Base-by-base conservation (phyloP, 768 basidiomycete genomes). In the Naganishia kalamii region DNA sequence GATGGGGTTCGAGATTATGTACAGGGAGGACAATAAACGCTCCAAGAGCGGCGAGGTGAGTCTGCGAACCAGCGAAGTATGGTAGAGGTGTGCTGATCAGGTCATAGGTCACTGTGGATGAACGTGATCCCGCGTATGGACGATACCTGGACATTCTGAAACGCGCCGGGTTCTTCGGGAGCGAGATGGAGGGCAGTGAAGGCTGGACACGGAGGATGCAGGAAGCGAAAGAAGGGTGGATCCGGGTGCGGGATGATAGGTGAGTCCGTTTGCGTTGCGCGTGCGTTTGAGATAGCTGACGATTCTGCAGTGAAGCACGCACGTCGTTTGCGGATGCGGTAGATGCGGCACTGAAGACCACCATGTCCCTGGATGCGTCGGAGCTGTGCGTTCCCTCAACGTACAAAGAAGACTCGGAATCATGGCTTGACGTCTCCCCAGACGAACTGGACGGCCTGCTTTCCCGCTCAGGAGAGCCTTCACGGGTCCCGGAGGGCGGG, bases 1-100 rank as follows among this genome's bases (percentile, higher is more conserved):
- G 1, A 90, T 90, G 68, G 96, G 96, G 1, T 97, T 97, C 68
- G 96, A 99, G 80, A 99, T 98, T 83, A 83, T 96, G 43, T 97
- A 89, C 75, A 87, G 89, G 74, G 92, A 92, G 74, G 80, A 83
- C 50, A 84, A 84, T 44, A 78, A 79, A 63, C 81, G 71, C 27
- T 52, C 29, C 25, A 21, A 25, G n/a, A 30, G 51, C 15, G 25
- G 32, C 4, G 47, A 29, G 30, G 35, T 48, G 49, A 64, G 43
- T 37, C 23, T 10, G 6, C 19, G 12, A n/a, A n/a, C 19, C 11
- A 8, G 8, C 43, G 19, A n/a, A n/a, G 19, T 44, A 10, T 17
- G 43, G 43, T 33, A 51, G 29, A 4, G 50, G 51, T 5, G 63
- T 66, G 33, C 23, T 57, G 13, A 57, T 40, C 27, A 44, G 49